Percentiles rank a stretch among this genome's conserved stretches.
phyloP scores from a whole-genome alignment of 768 basidiomycete genomes.

The Gloeophyllum trabeum region DNA sequence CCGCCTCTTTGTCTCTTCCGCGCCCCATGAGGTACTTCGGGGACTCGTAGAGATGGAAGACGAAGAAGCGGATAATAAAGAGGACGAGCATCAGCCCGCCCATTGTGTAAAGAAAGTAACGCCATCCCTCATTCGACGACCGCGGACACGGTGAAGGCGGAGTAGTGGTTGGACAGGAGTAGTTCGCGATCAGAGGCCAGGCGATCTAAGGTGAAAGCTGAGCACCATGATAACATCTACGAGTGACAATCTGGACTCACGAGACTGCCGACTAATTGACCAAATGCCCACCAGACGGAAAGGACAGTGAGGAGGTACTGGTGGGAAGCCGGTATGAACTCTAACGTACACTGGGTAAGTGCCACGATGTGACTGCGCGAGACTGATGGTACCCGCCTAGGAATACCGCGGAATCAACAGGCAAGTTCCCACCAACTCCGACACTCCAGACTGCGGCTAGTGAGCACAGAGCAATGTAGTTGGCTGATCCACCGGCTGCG shows the following conservation, averaged over 20 bases:
- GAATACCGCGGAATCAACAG: slow-evolving; percentile 69
- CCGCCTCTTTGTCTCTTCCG: slow-evolving; percentile 50
- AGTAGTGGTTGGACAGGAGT: slow-evolving; percentile 37
- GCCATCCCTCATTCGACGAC: slow-evolving; percentile 58
- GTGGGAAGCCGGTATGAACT: slow-evolving; percentile 61
- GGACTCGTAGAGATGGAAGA: slow-evolving; percentile 58
- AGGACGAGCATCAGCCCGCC: slow-evolving; percentile 59
- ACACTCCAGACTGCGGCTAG: slow-evolving; percentile 49
- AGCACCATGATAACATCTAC: neutral
- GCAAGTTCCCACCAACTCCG: slow-evolving; percentile 64
- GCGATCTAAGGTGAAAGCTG: slow-evolving; percentile 34
- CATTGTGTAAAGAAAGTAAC: slow-evolving; percentile 65
- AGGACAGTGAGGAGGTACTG: slow-evolving; percentile 69
- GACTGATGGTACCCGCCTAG: slow-evolving; percentile 31
- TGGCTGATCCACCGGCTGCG: slow-evolving; percentile 48
- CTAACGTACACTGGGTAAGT: slow-evolving; percentile 17
- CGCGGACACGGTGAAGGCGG: slow-evolving; percentile 25
- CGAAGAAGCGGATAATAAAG: slow-evolving; percentile 51
- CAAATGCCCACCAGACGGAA: slow-evolving; percentile 75
- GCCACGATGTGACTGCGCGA: neutral
- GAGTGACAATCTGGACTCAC: slow-evolving; percentile 13
- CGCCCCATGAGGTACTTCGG: slow-evolving; percentile 66
- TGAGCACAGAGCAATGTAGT: slow-evolving; percentile 37
- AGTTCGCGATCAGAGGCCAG: slow-evolving; percentile 64
- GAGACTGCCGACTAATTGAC: slow-evolving; percentile 51